Evolutionary conservation across 768 basidiomycete species (phyloP), one percentile per base, ranked within the genome.

Genomic region (Pisolithus microcarpus): DNA sequence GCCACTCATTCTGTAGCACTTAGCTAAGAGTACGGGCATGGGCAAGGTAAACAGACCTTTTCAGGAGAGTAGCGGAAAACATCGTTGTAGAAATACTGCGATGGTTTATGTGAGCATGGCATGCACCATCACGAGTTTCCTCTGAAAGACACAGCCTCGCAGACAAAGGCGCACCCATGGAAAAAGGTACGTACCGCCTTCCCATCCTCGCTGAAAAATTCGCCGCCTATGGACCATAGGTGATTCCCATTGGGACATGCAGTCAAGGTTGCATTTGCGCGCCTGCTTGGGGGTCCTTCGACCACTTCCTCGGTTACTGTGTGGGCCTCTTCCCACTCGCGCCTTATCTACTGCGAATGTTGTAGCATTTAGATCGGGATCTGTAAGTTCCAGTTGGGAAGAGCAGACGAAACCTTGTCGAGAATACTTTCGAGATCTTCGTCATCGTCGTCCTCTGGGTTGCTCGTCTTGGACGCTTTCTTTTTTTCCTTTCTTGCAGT

Each of bases 1-100:
- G 77, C 92, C 92, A 95, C 73, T 95, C 92, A 59, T 93, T 83
- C 81, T 87, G 36, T 26, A 7, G 46, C 18, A 39, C 37, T 30
- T 28, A 8, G 18, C 9, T 16, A 8, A 36, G 4, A 26, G 38
- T 19, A 26, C 21, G 9, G 18, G n/a, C 40, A 30, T 37, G 37
- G 7, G 7, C 30, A 38, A 34, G 16, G 34, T 38, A 34, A 13
- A 53, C 66, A 15, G 31, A 79, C 82, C 73, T 91, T 91, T 36
- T 90, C 88, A 0, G 91, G 87, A 1, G 84, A 77, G 65, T 94
- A 94, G 19, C 92, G 75, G 65, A 85, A 93, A 0, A 91, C 82
- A 58, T 93, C 91, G 57, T 85, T 87, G 68, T 91, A 92, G 66
- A 91, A 90, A 62, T 90, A 80, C 86, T 89, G 46, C 4, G 19